Base-by-base conservation (phyloP, 371 early-diverging fungal species). In the Mortierella sp. region DNA sequence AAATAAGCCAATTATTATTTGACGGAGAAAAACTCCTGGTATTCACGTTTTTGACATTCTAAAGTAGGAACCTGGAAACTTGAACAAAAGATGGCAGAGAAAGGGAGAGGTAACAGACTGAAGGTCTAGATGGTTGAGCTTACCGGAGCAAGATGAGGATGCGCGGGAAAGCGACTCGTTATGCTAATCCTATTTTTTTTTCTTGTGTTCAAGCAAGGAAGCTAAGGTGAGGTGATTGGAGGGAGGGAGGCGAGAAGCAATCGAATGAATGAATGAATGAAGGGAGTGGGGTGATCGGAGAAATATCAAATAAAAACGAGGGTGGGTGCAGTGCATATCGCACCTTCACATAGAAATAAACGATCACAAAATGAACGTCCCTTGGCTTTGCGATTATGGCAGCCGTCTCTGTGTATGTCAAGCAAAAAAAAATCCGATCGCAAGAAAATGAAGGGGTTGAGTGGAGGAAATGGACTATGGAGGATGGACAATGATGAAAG, bases 11-110 rank as follows among this genome's bases (percentile, higher is more conserved):
- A 63, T 63, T 35, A 32, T 32, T 63, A 14, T 1, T 5, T 6
- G 63, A 16, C 63, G 63, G 63, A 63, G 63, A 63, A 63, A 63
- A 63, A 63, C 21, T 16, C 63, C 16, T 29, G 27, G 63, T 60
- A 32, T 60, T 60, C 63, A 32, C 32, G 63, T 60, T 60, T 16
- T 63, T 18, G 32, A 35, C 38, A 18, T 18, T 63, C 7, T 63
- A 35, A 51, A 6, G 21, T 51, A 51, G 21, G 21, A 21, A 21
- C 18, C 51, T 18, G 12, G 14, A 46, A 12, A 11, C 48, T 46
- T 4, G 48, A 14, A 51, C 21, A 41, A 7, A 41, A 41, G 41
- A 41, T 41, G 7, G 41, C 41, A 56, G 35, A 56, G 56, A 56
- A 27, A 32, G 29, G 29, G 4, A 7, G 32, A 12, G 58, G 58